Evolutionary conservation across 2,329 filamentous ascomycete species (phyloP).

Genomic region (Diaporthe eres): DNA sequence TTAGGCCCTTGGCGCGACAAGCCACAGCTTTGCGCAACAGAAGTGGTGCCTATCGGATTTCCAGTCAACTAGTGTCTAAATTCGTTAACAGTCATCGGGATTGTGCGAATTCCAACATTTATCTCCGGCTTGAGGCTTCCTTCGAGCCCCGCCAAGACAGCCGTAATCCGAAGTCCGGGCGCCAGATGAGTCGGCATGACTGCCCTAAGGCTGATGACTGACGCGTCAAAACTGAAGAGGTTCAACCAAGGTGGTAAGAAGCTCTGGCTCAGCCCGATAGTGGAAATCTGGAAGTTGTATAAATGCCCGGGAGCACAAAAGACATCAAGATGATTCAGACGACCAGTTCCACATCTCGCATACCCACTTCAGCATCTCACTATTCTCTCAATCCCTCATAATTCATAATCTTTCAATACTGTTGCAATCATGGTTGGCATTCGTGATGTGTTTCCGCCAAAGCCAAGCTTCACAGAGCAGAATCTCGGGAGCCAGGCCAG

Average conservation of each 20-base stretch:
- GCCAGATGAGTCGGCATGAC: neutral
- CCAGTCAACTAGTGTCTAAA: neutral
- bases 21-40: conserved; percentile 8
- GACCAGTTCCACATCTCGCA: neutral
- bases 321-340: neutral
- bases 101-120: neutral
- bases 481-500: neutral
- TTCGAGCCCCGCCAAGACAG: neutral
- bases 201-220: neutral
- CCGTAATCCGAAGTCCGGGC: conserved; percentile 9
- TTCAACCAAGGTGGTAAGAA: neutral
- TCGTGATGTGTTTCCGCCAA: conserved; percentile 8
- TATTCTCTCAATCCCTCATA: neutral
- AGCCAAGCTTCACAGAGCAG: conserved; percentile 15
- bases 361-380: neutral
- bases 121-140: conserved; percentile 10
- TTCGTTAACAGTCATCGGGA: neutral
- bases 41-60: conserved; percentile 20
- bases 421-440: neutral
- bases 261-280: neutral
- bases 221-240: neutral
- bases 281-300: neutral
- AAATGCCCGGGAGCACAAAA: neutral
- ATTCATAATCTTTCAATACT: neutral
- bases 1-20: conserved; percentile 50